phyloP scores from a whole-genome alignment of 352 stramenopile species.

The Phytopythium boreale region DNA sequence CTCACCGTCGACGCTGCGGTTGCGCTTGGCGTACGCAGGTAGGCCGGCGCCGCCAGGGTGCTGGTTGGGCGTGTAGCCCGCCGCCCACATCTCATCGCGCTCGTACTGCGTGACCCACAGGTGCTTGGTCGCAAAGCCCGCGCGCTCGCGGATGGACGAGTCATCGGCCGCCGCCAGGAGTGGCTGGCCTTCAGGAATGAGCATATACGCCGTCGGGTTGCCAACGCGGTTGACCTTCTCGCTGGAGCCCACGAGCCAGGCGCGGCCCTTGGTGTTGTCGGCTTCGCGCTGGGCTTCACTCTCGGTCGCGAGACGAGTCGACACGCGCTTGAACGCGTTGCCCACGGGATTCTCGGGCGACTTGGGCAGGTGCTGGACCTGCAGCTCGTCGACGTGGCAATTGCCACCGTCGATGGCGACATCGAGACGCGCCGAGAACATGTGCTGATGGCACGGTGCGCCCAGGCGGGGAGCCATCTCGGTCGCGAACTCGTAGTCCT shows the following conservation, averaged over 20 bases:
- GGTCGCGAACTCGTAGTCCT: conserved; percentile 40
- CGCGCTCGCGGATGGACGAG: conserved; percentile 48
- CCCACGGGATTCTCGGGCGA: conserved; percentile 47
- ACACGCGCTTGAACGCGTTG: conserved; percentile 51
- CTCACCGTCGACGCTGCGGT: conserved; percentile 52
- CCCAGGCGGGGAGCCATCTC: conserved; percentile 58
- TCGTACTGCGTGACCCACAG: conserved; percentile 72
- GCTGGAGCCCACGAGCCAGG: conserved; percentile 60
- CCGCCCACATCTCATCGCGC: conserved; percentile 58
- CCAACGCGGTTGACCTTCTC: conserved; percentile 50
- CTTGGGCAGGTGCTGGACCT: conserved; percentile 43
- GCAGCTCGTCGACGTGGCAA: conserved; percentile 44
- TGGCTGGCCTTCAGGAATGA: conserved; percentile 51
- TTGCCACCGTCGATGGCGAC: conserved; percentile 66
- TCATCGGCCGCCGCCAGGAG: conserved; percentile 44
- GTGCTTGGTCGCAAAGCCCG: conserved; percentile 56
- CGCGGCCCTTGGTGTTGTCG: conserved; percentile 45
- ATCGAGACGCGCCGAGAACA: conserved; percentile 74
- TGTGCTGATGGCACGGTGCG: conserved; percentile 67
- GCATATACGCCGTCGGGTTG: conserved; percentile 53
- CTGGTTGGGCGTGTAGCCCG: conserved; percentile 71
- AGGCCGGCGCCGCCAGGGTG: conserved; percentile 43
- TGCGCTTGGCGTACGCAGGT: conserved; percentile 44
- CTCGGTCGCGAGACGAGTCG: conserved; percentile 51
- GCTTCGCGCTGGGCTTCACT: conserved; percentile 37